Evolutionary conservation across 139 green algal genomes (phyloP).

Genomic region (Chlorella sp.): DNA sequence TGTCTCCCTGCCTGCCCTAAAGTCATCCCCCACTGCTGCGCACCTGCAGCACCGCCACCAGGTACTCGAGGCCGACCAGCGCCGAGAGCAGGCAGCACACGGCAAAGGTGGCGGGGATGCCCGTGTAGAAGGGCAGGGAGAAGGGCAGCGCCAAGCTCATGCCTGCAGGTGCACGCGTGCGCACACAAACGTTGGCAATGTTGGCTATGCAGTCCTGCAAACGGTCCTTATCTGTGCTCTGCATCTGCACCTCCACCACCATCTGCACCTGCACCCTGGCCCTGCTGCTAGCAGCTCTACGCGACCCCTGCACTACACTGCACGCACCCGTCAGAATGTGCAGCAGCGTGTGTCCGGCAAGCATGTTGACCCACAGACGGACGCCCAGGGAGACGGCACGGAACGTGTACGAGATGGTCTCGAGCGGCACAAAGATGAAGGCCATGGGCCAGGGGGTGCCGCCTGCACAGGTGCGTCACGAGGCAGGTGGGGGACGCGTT

Average conservation of each 20-base stretch:
- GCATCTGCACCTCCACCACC: too few relatives aligned
- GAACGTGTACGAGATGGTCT: slow-evolving; percentile 48
- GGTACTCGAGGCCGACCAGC: slow-evolving; percentile 44
- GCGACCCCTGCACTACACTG: too few relatives aligned
- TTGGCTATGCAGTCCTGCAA: too few relatives aligned
- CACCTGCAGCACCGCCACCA: slow-evolving; percentile 43
- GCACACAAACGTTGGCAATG: too few relatives aligned
- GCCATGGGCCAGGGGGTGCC: slow-evolving; percentile 47
- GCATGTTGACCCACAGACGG: slow-evolving; percentile 48
- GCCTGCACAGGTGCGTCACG: too few relatives aligned
- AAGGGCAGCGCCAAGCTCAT: slow-evolving; percentile 44
- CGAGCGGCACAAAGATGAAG: slow-evolving; percentile 46
- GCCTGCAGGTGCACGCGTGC: too few relatives aligned
- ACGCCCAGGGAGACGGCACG: slow-evolving; percentile 41
- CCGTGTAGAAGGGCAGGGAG: slow-evolving; percentile 41
- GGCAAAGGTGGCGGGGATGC: slow-evolving; percentile 33
- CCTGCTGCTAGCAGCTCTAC: too few relatives aligned
- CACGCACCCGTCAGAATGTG: slow-evolving; percentile 45
- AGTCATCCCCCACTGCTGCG: not conserved
- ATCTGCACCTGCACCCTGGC: too few relatives aligned
- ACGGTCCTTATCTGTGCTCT: too few relatives aligned
- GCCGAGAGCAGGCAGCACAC: slow-evolving; percentile 43
- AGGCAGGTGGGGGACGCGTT: too few relatives aligned
- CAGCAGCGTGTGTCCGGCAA: slow-evolving; percentile 44
- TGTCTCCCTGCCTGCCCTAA: not conserved